Evolutionary conservation across 371 early-diverging fungal species (phyloP), one percentile per base, ranked within the genome.

Genomic region (Phascolomyces articulosus): DNA sequence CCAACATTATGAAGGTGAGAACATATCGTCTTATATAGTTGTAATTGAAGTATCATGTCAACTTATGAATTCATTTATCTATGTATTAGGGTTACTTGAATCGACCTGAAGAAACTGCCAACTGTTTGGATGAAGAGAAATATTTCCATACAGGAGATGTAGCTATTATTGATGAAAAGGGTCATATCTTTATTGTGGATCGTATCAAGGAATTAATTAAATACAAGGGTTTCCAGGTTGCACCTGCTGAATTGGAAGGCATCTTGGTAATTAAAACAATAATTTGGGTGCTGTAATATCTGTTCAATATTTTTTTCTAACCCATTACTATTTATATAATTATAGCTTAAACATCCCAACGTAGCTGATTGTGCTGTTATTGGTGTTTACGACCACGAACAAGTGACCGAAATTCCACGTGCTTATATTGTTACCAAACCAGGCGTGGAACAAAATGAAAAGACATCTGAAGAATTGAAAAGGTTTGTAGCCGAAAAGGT

Each of bases 131-230:
- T 68, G 55, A 62, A 3, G 68, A 89, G 4, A 86, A 85, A 0
- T 96, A 87, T 71, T 73, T 94, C 56, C 93, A 90, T 62, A 92
- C 93, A 0, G 95, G 95, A n/a, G 97, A 96, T 69, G 73, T 95
- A 48, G 95, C 86, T 2, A 62, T 83, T 15, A 74, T 89, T 10
- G 88, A 91, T 66, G 65, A 68, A 11, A 48, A 87, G 15, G 87
- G 85, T 3, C 71, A 82, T 64, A 84, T 92, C 58, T 86, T 65
- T 59, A 83, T 92, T 26, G 85, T 85, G 0, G 93, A 91, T 65
- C 85, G 93, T 21, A 75, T 87, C 16, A 93, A 93, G 73, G 93
- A 93, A 60, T 72, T 93, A 48, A 91, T 93, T 63, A 88, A 80
- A 69, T 91, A 86, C 70, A 91, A 91, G 60, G 93, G 92, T 1